Percentiles rank a stretch among this genome's conserved stretches.
phyloP scores from a whole-genome alignment of 2,329 filamentous ascomycete genomes.

The Colletotrichum echinochloae region DNA sequence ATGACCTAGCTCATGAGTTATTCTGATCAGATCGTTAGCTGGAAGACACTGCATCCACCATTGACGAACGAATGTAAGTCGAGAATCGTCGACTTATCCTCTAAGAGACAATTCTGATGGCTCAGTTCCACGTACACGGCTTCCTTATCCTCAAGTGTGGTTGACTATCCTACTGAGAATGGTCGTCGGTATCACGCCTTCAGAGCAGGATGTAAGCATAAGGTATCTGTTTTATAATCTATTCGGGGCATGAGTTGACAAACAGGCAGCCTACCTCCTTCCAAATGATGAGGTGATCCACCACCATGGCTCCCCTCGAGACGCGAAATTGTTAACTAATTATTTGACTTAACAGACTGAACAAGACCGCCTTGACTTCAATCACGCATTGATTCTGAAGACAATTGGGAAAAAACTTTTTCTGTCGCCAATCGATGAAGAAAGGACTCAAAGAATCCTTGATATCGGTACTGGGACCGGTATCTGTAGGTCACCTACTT shows the following conservation, averaged over 20 bases:
- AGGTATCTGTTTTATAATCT: no score
- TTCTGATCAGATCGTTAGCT: not conserved
- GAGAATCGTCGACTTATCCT: not conserved
- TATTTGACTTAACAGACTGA: not conserved
- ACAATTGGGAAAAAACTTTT: not conserved
- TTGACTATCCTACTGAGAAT: not conserved
- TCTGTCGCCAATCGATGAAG: conserved; percentile 12
- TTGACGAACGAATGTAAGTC: conserved; percentile 20
- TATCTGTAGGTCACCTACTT: conserved; percentile 56
- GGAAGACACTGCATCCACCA: not conserved
- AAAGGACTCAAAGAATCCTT: conserved; percentile 55
- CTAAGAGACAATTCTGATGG: not conserved
- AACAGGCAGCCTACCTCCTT: conserved; percentile 44
- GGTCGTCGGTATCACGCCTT: not conserved
- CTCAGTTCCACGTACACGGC: conserved; percentile 19
- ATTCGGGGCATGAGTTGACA: not conserved
- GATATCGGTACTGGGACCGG: conserved; percentile 72
- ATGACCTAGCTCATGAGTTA: not conserved
- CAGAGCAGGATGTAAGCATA: not conserved
- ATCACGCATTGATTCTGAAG: conserved; percentile 14
- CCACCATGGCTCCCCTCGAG: no score
- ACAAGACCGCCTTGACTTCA: conserved; percentile 25
- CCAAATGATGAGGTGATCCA: conserved; percentile 51
- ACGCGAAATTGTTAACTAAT: not conserved
- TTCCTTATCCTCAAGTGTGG: not conserved